Conservation (phyloP, 768 basidiomycete species). For the Leccinum imitatum region DNA sequence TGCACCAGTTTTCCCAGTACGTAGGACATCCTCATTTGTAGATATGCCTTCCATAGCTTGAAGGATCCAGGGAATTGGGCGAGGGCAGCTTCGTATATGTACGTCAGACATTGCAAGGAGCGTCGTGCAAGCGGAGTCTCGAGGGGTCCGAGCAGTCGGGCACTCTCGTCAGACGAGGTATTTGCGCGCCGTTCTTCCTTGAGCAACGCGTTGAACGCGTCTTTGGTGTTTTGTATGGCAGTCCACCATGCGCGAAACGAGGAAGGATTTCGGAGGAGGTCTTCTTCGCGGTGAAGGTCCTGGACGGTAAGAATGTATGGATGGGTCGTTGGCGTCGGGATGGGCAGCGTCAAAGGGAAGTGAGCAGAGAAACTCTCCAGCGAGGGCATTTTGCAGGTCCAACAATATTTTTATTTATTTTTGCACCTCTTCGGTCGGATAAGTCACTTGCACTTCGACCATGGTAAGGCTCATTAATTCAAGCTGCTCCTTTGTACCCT, state of each 20-base stretch:
- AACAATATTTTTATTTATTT: constrained; percentile 11
- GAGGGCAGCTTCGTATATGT: constrained; percentile 93
- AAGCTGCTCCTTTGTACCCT: not conserved
- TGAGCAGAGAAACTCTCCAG: constrained; percentile 52
- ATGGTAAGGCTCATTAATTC: constrained; percentile 22
- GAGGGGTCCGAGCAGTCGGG: constrained; percentile 73
- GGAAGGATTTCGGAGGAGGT: constrained; percentile 84
- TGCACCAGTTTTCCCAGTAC: constrained; percentile 75
- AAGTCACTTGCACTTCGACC: too few relatives aligned
- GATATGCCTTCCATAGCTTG: constrained; percentile 95
- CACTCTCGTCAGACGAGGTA: constrained; percentile 49
- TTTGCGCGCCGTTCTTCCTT: constrained; percentile 52
- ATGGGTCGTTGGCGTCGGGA: constrained; percentile 79
- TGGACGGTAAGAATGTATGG: constrained; percentile 69
- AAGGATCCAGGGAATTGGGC: constrained; percentile 85
- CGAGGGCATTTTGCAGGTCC: constrained; percentile 50
- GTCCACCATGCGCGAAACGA: constrained; percentile 95
- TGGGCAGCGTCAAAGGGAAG: constrained; percentile 85
- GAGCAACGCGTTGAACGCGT: constrained; percentile 55
- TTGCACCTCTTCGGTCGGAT: not conserved
- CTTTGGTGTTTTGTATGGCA: constrained; percentile 74
- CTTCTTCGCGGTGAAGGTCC: constrained; percentile 90
- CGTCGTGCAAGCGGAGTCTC: constrained; percentile 69
- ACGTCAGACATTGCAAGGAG: constrained; percentile 80
- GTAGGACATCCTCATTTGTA: constrained; percentile 78